Evolutionary conservation across 1,139 yeast species (phyloP), one percentile per base, ranked within the genome.

Genomic region (Tardiomyces blankii): DNA sequence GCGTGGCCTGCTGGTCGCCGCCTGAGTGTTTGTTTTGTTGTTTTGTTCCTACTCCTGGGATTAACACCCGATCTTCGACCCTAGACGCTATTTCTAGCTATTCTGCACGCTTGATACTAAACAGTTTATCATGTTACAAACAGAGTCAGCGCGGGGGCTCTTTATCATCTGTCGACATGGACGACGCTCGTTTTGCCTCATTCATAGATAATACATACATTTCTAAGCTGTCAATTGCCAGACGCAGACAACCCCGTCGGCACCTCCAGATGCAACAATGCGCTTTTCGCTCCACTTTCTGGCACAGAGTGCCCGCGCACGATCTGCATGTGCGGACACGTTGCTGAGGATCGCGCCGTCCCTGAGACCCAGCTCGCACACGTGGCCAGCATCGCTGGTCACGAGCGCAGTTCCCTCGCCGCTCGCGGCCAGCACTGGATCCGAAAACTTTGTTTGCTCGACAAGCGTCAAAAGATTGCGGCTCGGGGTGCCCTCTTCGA

Each of bases 401-500:
- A 81, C 69, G 25, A 21, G 25, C 4, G 25, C 25, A 21, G 25
- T 21, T 4, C 25, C 25, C 4, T 21, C 25, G 25, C 25, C 25
- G 25, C 25, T 21, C 25, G 4, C 7, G 25, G 7, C 25, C 4
- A 21, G 25, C 25, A 21, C 25, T 0, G 87, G 77, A 49, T 70
- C 75, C 2, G 86, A 78, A 55, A 72, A 83, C 53, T 79, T 78
- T 55, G 82, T 88, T 60, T 83, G 93, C 0, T 88, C 84, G 0
- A 87, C 70, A 52, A 71, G 56, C 0, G 91, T 76, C 45, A 74
- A 73, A 46, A 78, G 63, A 53, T 83, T 83, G 40, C 76, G 70
- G 18, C 80, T 48, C 13, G 83, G 74, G 47, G 71, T 69, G 48
- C 74, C 73, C 18, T 47, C 40, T 3, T 54, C 50, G 14, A 53